Conservation (phyloP, 768 basidiomycete genomes). For the Lyophyllum decastes region DNA sequence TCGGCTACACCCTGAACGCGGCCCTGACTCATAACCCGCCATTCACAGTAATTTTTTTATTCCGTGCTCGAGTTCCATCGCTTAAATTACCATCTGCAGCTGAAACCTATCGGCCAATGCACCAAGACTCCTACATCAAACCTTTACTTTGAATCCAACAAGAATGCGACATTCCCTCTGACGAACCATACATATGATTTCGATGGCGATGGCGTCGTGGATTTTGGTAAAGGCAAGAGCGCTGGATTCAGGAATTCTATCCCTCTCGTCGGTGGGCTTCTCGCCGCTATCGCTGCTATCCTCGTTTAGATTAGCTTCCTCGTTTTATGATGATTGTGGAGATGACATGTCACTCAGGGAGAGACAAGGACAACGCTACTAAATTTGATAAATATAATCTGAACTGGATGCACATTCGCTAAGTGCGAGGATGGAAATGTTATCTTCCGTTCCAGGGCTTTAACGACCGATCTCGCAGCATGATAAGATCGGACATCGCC, state of each 20-base stretch:
- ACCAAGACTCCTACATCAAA: slow-evolving; percentile 60
- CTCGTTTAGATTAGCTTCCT: slow-evolving; percentile 12
- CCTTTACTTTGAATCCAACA: slow-evolving; percentile 83
- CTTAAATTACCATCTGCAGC: slow-evolving; percentile 32
- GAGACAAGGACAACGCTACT: slow-evolving; percentile 11
- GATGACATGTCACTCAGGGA: slow-evolving; percentile 9
- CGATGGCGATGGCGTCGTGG: slow-evolving; percentile 40
- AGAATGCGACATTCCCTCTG: slow-evolving; percentile 68
- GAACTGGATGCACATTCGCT: not conserved
- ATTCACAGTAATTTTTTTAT: slow-evolving; percentile 69
- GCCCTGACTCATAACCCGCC: slow-evolving; percentile 67
- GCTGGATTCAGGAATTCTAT: slow-evolving; percentile 10
- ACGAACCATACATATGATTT: slow-evolving; percentile 39
- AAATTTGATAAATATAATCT: slow-evolving; percentile 1
- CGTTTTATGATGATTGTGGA: slow-evolving; percentile 9
- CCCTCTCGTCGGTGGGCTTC: slow-evolving; percentile 11
- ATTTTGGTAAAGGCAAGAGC: slow-evolving; percentile 10
- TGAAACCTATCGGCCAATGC: slow-evolving; percentile 81
- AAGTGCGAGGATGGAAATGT: not conserved
- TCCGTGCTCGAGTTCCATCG: too few species aligned
- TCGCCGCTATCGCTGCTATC: slow-evolving; percentile 10
- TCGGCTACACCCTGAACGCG: slow-evolving; percentile 81
- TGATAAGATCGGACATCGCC: slow-evolving; percentile 22
- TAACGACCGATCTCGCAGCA: not conserved
- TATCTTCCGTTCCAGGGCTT: not conserved